Evolutionary conservation across 257 asterid species (phyloP).

Genomic region (Solanum rostratum): DNA sequence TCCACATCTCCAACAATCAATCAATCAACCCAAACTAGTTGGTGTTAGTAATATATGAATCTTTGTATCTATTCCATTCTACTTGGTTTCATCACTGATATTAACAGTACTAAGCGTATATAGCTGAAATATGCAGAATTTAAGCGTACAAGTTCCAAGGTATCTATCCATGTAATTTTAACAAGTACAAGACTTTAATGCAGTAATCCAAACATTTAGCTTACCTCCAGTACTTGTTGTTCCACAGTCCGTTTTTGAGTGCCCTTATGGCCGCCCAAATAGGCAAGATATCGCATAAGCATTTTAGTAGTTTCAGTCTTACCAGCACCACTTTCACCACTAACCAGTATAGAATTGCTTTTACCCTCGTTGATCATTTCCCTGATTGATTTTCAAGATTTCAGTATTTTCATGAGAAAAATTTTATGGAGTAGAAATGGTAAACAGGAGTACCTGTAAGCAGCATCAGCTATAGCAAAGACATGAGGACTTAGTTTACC

Average conservation of each 20-base stretch:
- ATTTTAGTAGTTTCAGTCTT: conserved; percentile 98
- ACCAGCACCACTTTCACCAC: conserved; percentile 99
- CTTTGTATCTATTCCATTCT: not conserved
- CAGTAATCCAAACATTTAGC: conserved; percentile 2
- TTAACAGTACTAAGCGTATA: not conserved
- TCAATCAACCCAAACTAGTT: not conserved
- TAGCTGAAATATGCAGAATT: not conserved
- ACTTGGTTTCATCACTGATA: not conserved
- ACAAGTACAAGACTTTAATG: not conserved
- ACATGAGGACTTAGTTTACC: conserved; percentile 97
- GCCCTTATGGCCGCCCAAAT: conserved; percentile 92
- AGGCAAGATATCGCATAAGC: conserved; percentile 97
- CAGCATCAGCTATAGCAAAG: conserved; percentile 90
- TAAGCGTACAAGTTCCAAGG: not conserved
- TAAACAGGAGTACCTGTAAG: conserved; percentile 53
- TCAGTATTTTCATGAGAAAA: conserved; percentile 17
- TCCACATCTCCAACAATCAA: not conserved
- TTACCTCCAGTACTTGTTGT: conserved; percentile 97
- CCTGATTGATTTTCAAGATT: conserved; percentile 32
- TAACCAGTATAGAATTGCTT: conserved; percentile 87
- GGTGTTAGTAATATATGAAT: not conserved
- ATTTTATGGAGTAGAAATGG: not conserved
- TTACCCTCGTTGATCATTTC: conserved; percentile 81
- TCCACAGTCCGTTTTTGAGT: conserved; percentile 94
- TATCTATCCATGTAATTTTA: not conserved